Evolutionary conservation across 179 eudicot genomes (phyloP).

Genomic region (Camellia oleifera): DNA sequence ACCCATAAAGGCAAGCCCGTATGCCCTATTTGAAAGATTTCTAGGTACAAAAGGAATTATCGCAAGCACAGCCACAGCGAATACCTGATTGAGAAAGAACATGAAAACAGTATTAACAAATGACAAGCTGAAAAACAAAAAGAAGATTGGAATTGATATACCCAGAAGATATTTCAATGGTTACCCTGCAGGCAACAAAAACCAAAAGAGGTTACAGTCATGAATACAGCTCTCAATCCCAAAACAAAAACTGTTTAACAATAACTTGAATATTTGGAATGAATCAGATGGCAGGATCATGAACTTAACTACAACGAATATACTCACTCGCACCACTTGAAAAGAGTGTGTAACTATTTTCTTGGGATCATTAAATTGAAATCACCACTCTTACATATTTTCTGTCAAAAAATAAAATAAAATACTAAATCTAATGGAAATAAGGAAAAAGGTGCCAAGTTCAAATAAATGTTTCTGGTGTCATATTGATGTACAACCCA

Average conservation of each 20-base stretch:
- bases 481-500: not conserved
- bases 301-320: not conserved
- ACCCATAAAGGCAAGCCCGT: slow-evolving; percentile 79
- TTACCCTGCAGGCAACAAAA: not conserved
- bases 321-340: not conserved
- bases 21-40: slow-evolving; percentile 72
- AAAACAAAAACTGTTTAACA: not conserved
- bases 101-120: not conserved
- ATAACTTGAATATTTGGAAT: not conserved
- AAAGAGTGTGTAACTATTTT: not conserved
- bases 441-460: not conserved
- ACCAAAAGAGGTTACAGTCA: not conserved
- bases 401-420: no score
- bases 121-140: not conserved
- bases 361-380: not conserved
- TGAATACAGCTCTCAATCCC: not conserved
- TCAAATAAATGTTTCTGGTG: not conserved
- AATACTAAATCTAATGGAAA: not conserved
- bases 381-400: not conserved
- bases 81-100: slow-evolving; percentile 50
- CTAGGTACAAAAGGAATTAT: slow-evolving; percentile 67
- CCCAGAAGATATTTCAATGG: not conserved
- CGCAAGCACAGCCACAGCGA: slow-evolving; percentile 79
- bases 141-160: not conserved
- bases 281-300: not conserved